A percentile compares a stretch with the other conserved stretches of the same genome.
Conservation (phyloP, 331 rosid species). For the Telfairia occidentalis region DNA sequence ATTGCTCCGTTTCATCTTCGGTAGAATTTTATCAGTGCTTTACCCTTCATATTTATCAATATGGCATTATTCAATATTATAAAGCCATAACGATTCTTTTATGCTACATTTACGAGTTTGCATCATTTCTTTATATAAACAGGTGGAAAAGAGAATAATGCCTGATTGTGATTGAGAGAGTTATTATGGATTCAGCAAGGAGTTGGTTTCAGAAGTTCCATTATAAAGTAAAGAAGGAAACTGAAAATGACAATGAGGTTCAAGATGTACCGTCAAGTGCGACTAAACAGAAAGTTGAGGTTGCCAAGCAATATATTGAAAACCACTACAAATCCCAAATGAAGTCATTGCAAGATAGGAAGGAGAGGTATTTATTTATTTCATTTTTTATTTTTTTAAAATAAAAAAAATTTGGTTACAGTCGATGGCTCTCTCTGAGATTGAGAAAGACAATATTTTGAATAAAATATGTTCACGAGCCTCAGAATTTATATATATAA, state of each 20-base stretch:
- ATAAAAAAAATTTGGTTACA: neutral
- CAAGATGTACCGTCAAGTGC: constrained; percentile 33
- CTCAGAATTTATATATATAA: neutral
- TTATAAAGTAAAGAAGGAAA: constrained; percentile 25
- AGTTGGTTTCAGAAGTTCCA: constrained; percentile 49
- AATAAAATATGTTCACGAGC: neutral
- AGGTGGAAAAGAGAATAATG: constrained; percentile 14
- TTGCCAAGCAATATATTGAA: constrained; percentile 52
- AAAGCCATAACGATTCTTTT: neutral
- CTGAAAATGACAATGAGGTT: constrained; percentile 17
- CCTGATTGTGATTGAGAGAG: constrained; percentile 12
- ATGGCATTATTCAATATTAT: neutral
- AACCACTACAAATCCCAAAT: constrained; percentile 47
- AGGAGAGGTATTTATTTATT: constrained; percentile 30
- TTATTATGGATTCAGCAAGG: constrained; percentile 41
- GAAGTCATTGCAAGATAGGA: constrained; percentile 53
- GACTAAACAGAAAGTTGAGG: constrained; percentile 43
- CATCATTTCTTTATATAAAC: neutral
- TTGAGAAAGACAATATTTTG: neutral
- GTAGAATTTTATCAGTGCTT: neutral
- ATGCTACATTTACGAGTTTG: neutral
- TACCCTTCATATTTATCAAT: neutral
- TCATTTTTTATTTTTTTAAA: no score
- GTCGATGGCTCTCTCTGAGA: neutral
- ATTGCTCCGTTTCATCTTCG: neutral